Evolutionary conservation across 768 basidiomycete genomes (phyloP), one percentile per base, ranked within the genome.

Genomic region (Leccinum truebloodii): DNA sequence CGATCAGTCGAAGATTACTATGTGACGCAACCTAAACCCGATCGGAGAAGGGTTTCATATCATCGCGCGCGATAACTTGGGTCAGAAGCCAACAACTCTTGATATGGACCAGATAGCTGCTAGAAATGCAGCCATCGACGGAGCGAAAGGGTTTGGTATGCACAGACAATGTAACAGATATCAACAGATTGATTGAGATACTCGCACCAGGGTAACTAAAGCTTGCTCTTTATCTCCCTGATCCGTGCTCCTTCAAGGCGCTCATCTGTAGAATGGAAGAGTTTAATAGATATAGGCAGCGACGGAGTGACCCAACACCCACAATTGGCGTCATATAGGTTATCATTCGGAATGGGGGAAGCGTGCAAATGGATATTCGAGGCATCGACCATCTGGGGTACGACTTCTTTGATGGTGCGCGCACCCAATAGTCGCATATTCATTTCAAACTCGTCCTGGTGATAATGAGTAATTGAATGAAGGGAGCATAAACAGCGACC

Each of bases 401-500:
- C 85, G 58, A 98, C 78, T 35, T 98, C 93, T 56, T 81, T 82
- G 49, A 98, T 73, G 0, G 83, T 89, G 4, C 81, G 85, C 1
- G 95, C 95, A 7, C 96, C 96, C 30, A 99, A 75, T 2, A 98
- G 80, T 16, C 95, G 88, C 84, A 98, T 83, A 75, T 96, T 95
- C 96, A 98, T 98, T 79, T 95, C 93, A 67, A 99, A 94, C 74
- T 99, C 96, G 66, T 95, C 93, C 94, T 98, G 69, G 9, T 7
- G 30, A 26, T 20, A 44, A 26, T 14, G 22, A 50, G 16, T 13
- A 12, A 52, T 12, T 10, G 37, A 44, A 28, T 37, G 44, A 46
- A 46, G 5, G 44, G 13, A 46, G 12, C 6, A 2, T 16, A 3
- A 9, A n/a, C 14, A 6, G 7, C 14, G 28, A 6, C 69, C 83